Conservation (phyloP, 495 filamentous ascomycete genomes). For the Annulohypoxylon stygium region DNA sequence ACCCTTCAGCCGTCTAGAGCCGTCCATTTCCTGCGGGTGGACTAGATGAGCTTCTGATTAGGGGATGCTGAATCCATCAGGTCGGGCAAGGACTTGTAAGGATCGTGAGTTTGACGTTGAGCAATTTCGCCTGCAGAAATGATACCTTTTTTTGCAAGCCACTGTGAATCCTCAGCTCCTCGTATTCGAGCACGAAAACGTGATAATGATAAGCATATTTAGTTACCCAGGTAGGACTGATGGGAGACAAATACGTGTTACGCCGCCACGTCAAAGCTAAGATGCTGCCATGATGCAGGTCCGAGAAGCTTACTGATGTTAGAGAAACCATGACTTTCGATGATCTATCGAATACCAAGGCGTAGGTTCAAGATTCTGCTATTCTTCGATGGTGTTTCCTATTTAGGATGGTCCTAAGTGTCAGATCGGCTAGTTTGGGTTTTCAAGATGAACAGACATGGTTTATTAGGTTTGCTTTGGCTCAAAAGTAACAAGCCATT, state of each 20-base stretch:
- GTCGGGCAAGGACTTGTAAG: constrained; percentile 4
- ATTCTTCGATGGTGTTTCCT: constrained; percentile 25
- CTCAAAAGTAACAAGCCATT: constrained; percentile 21
- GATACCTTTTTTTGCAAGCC: constrained; percentile 14
- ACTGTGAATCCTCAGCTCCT: constrained; percentile 15
- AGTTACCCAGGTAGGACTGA: constrained; percentile 9
- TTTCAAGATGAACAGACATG: constrained; percentile 15
- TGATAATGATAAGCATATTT: constrained; percentile 13
- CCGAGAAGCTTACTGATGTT: constrained; percentile 35
- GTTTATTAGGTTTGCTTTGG: not conserved
- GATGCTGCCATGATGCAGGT: constrained; percentile 49
- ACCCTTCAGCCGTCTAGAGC: constrained; percentile 27
- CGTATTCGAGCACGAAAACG: constrained; percentile 35
- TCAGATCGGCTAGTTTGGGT: constrained; percentile 12
- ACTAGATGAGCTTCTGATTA: constrained; percentile 22
- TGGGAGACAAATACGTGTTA: constrained; percentile 36
- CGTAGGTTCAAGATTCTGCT: constrained; percentile 11
- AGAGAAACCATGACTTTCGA: constrained; percentile 9
- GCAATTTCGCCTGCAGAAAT: constrained; percentile 14
- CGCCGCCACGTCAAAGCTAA: constrained; percentile 48
- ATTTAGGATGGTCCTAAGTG: constrained; percentile 19
- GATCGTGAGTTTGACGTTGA: constrained; percentile 24
- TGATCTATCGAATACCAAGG: constrained; percentile 17
- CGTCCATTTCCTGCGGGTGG: constrained; percentile 24
- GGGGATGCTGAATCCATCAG: constrained; percentile 21